Conservation (phyloP, 2,329 filamentous ascomycete genomes). For the Balansia obtecta region DNA sequence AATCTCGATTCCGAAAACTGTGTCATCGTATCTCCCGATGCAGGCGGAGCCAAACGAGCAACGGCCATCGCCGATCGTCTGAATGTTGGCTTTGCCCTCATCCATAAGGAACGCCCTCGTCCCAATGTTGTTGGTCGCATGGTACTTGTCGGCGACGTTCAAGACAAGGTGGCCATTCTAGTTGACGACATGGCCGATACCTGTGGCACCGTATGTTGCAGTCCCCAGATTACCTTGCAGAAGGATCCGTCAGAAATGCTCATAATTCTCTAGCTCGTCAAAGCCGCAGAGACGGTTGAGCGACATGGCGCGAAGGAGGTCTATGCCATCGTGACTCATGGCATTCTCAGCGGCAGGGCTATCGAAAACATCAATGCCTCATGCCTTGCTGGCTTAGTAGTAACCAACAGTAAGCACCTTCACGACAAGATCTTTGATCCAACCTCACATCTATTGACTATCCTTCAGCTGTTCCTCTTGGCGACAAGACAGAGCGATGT, state of each 20-base stretch:
- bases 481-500: conserved; percentile 69
- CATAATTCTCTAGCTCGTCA: conserved; percentile 35
- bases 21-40: conserved; percentile 90
- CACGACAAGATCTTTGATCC: neutral
- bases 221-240: too few species aligned
- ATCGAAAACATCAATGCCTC: conserved; percentile 77
- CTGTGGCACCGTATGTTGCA: conserved; percentile 53
- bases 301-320: conserved; percentile 78
- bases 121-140: conserved; percentile 81
- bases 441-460: conserved; percentile 12
- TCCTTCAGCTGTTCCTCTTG: conserved; percentile 31
- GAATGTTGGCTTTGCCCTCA: conserved; percentile 82
- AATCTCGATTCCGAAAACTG: conserved; percentile 72
- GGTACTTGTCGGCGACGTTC: conserved; percentile 88
- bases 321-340: conserved; percentile 90
- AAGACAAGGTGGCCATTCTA: conserved; percentile 83
- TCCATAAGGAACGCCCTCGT: conserved; percentile 88
- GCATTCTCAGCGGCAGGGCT: conserved; percentile 78
- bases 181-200: conserved; percentile 98
- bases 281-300: conserved; percentile 82
- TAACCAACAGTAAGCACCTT: conserved; percentile 64
- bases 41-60: conserved; percentile 86
- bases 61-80: conserved; percentile 88
- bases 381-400: conserved; percentile 64
- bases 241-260: neutral